phyloP scores from a whole-genome alignment of 225 moss, liverwort and hornwort genomes.

The Ulota crispa region DNA sequence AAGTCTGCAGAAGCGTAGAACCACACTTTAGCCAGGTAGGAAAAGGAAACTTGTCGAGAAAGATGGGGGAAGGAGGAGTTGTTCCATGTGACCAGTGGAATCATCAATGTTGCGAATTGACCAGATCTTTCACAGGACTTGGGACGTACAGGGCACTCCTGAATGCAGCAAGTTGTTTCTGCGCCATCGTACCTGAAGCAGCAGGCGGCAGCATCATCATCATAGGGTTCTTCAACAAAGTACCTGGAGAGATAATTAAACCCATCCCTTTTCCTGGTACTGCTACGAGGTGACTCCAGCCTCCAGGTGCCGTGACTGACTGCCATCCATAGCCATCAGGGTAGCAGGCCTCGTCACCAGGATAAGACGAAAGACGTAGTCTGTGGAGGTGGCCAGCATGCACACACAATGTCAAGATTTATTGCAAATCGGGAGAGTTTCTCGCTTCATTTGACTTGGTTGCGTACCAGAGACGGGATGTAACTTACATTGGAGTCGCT shows the following conservation, averaged over 20 bases:
- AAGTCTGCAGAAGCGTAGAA: conserved; percentile 3
- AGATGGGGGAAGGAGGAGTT: background rate
- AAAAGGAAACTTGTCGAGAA: conserved; percentile 16
- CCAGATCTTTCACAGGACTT: conserved; percentile 42
- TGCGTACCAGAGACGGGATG: conserved; percentile 31
- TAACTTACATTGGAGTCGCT: background rate
- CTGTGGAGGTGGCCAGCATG: conserved; percentile 23
- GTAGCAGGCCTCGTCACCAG: conserved; percentile 32
- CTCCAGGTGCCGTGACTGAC: background rate
- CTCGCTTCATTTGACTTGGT: conserved; percentile 27
- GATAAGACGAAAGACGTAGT: conserved; percentile 20
- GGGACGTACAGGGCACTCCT: conserved; percentile 27
- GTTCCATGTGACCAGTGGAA: conserved; percentile 27
- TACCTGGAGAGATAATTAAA: conserved; percentile 28
- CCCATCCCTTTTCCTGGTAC: conserved; percentile 17
- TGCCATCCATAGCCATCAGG: conserved; percentile 20
- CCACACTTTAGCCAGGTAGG: conserved; percentile 26
- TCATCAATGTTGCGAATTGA: conserved; percentile 42
- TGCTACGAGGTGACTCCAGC: conserved; percentile 4
- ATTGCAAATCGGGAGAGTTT: conserved; percentile 12
- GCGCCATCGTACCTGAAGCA: conserved; percentile 13
- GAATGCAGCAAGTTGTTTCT: conserved; percentile 35
- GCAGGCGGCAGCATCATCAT: conserved; percentile 22
- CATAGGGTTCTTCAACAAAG: conserved; percentile 12
- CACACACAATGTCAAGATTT: conserved; percentile 5